Conservation (phyloP, 257 asterid genomes). For the Salvia splendens region DNA sequence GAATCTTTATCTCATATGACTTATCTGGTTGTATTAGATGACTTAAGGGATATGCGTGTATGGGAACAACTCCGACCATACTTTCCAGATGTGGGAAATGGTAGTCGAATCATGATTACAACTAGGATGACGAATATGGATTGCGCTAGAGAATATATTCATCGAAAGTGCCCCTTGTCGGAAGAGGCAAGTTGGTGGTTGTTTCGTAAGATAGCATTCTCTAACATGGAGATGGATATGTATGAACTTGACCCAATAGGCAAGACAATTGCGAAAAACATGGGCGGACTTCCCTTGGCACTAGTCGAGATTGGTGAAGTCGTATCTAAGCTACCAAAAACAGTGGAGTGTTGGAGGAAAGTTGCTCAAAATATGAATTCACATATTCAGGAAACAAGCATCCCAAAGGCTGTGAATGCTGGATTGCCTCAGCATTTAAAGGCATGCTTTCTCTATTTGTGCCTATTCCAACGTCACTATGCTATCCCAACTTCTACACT, state of each 20-base stretch:
- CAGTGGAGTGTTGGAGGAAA: neutral
- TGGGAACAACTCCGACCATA: neutral
- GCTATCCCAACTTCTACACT: too few relatives aligned
- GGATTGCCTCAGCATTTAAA: too few relatives aligned
- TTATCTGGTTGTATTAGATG: slow-evolving; percentile 25
- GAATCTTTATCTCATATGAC: neutral
- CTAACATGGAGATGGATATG: neutral
- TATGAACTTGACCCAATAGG: too few relatives aligned
- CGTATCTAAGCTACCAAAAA: neutral
- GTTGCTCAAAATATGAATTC: neutral
- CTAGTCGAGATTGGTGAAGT: slow-evolving; percentile 17
- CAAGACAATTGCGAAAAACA: slow-evolving; percentile 14
- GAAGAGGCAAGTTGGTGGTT: neutral
- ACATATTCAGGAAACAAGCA: neutral
- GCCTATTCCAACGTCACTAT: too few relatives aligned
- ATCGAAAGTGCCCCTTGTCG: neutral
- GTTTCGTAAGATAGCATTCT: neutral
- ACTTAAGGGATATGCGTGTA: neutral
- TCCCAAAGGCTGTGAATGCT: too few relatives aligned
- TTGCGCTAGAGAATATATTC: neutral
- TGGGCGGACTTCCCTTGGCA: slow-evolving; percentile 34
- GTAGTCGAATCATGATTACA: slow-evolving; percentile 15
- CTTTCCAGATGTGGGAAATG: neutral
- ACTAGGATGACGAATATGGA: neutral
- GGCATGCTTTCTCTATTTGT: too few relatives aligned